Conservation (phyloP, 331 rosid species). For the Malus hybrid region DNA sequence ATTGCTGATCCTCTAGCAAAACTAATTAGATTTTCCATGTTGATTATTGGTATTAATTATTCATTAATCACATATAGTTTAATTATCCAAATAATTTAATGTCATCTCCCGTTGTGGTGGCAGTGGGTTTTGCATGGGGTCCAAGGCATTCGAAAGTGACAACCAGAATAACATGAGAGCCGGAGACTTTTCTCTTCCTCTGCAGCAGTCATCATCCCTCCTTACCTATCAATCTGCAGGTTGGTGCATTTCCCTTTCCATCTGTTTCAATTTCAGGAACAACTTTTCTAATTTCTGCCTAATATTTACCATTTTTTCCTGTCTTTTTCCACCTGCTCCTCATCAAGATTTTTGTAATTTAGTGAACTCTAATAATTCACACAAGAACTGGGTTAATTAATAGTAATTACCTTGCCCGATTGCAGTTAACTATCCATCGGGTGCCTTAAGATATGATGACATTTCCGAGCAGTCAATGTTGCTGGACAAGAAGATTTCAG, state of each 20-base stretch:
- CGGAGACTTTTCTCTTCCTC: constrained; percentile 27
- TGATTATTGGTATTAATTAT: not conserved
- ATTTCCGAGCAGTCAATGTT: constrained; percentile 28
- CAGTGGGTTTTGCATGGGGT: constrained; percentile 30
- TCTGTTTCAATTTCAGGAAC: constrained; percentile 1
- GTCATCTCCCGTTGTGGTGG: not conserved
- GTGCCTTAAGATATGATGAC: constrained; percentile 5
- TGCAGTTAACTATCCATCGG: constrained; percentile 2
- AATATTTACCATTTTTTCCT: not conserved
- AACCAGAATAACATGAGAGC: constrained; percentile 11
- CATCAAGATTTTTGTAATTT: not conserved
- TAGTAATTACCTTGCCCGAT: not conserved
- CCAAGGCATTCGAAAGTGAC: constrained; percentile 29
- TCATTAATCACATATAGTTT: not conserved
- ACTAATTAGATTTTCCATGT: not conserved
- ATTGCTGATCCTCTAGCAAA: not conserved
- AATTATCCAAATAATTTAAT: not conserved
- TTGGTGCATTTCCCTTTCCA: constrained; percentile 24
- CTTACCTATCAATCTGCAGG: constrained; percentile 33
- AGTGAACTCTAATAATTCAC: constrained; percentile 1
- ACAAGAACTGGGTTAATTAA: not conserved
- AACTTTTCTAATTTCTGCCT: constrained; percentile 18
- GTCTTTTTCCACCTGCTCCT: no score
- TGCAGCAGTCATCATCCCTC: constrained; percentile 6
- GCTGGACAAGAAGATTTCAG: constrained; percentile 19